phyloP scores from a whole-genome alignment of 2,329 filamentous ascomycete species.

The Trichoderma aggressivum region DNA sequence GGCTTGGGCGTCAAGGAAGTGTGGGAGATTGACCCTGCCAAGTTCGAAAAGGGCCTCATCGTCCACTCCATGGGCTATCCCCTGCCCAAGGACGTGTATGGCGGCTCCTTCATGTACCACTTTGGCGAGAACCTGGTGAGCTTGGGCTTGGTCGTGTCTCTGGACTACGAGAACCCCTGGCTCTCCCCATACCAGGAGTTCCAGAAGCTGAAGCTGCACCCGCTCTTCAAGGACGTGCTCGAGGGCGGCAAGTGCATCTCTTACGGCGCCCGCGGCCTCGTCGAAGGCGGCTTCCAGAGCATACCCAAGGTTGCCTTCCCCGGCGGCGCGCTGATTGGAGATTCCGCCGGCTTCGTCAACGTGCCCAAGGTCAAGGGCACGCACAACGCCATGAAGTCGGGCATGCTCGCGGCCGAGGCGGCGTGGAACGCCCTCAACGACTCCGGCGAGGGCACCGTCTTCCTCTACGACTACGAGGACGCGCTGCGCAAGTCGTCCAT shows the following conservation, averaged over 20 bases:
- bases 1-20: conserved; percentile 93
- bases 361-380: conserved; percentile 98
- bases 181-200: conserved; percentile 93
- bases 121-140: conserved; percentile 96
- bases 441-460: conserved; percentile 65
- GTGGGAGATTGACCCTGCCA: conserved; percentile 92
- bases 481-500: conserved; percentile 79
- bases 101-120: conserved; percentile 99
- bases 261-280: conserved; percentile 85
- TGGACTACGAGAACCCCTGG: conserved; percentile 97
- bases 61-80: conserved; percentile 93
- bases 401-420: conserved; percentile 93
- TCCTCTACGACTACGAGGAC: conserved; percentile 93
- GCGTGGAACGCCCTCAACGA: conserved; percentile 70
- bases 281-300: conserved; percentile 95
- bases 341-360: conserved; percentile 95
- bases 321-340: conserved; percentile 90
- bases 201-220: conserved; percentile 97
- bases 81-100: conserved; percentile 82
- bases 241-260: conserved; percentile 97
- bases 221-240: conserved; percentile 80
- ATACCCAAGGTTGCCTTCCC: conserved; percentile 97
- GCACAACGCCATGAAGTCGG: conserved; percentile 95
- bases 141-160: conserved; percentile 83
- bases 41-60: conserved; percentile 83